Evolutionary conservation across 2,329 filamentous ascomycete species (phyloP).

Genomic region (Fusarium sulawesiense): DNA sequence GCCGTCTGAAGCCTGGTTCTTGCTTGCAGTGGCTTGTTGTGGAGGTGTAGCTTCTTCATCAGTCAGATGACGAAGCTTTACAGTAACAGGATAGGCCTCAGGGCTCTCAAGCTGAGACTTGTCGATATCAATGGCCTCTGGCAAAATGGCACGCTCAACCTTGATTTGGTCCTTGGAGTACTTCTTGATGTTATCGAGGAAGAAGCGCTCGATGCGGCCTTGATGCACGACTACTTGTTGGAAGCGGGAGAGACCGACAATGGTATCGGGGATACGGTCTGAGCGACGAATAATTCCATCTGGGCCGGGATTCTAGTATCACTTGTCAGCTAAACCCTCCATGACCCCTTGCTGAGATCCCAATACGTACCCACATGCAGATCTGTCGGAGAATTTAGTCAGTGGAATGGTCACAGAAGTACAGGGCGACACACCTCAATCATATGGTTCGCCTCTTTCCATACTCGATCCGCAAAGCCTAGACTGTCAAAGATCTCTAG

Average conservation of each 20-base stretch:
- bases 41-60: background rate
- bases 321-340: too few relatives aligned
- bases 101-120: background rate
- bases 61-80: background rate
- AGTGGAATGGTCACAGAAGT: accelerated
- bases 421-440: background rate
- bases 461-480: background rate
- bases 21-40: background rate
- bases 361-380: background rate
- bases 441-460: constrained; percentile 1
- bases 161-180: background rate
- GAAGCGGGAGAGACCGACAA: background rate
- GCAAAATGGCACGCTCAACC: background rate
- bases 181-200: constrained; percentile 1
- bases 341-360: too few relatives aligned
- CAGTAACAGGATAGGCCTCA: background rate
- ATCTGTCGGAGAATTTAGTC: background rate
- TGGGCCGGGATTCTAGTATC: background rate
- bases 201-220: background rate
- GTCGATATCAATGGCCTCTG: background rate
- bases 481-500: background rate
- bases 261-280: background rate
- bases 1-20: background rate
- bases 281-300: background rate
- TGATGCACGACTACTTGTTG: background rate